phyloP scores from a whole-genome alignment of 305 asterid species.

The Plantago rigida region DNA sequence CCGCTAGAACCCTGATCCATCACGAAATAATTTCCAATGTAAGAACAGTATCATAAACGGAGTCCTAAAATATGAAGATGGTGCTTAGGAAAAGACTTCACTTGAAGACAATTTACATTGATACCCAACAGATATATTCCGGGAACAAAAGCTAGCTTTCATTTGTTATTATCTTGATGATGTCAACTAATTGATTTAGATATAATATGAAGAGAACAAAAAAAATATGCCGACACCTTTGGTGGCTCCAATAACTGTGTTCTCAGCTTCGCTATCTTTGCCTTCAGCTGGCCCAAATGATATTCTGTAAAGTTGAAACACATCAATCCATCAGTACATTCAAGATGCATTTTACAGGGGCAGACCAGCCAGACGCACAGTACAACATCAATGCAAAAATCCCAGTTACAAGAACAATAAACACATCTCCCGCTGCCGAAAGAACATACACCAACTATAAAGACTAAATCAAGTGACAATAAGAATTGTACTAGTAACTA shows the following conservation, averaged over 20 bases:
- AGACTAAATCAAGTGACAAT: no score
- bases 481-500: no score
- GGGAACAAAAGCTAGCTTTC: no score
- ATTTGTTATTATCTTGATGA: not conserved
- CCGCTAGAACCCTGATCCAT: slow-evolving; percentile 81
- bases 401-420: no score
- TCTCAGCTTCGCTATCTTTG: slow-evolving; percentile 97
- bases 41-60: not conserved
- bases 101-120: not conserved
- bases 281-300: slow-evolving; percentile 99
- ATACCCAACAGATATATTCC: not conserved
- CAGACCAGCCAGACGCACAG: not conserved
- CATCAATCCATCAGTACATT: not conserved
- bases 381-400: not conserved
- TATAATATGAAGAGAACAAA: not conserved
- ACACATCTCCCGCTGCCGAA: no score
- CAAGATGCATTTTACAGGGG: slow-evolving; percentile 2
- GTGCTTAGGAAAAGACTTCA: not conserved
- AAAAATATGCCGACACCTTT: slow-evolving; percentile 43
- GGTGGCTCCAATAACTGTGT: slow-evolving; percentile 97
- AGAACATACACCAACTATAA: not conserved
- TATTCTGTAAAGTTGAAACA: slow-evolving; percentile 47
- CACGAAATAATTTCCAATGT: slow-evolving; percentile 10
- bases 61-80: not conserved
- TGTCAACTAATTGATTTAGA: no score